Percentiles rank a stretch among this genome's conserved stretches.
Conservation (phyloP, 257 asterid species). For the Scutellaria galericulata region DNA sequence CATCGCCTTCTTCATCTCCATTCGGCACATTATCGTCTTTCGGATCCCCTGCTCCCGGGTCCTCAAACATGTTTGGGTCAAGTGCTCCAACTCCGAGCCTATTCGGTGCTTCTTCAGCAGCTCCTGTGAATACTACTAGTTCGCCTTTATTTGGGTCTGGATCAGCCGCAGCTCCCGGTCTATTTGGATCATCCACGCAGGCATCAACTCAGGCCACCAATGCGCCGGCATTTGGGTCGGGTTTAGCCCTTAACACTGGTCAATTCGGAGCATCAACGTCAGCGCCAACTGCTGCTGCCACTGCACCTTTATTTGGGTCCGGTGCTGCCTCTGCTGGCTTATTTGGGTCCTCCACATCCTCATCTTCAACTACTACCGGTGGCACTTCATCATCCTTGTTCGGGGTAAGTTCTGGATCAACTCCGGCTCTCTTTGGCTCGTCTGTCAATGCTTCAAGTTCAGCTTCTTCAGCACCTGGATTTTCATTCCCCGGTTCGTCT, state of each 20-base stretch:
- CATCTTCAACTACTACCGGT: constrained; percentile 33
- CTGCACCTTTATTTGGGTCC: constrained; percentile 36
- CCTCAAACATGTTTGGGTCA: constrained; percentile 46
- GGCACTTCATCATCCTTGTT: constrained; percentile 43
- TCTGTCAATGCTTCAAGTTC: constrained; percentile 34
- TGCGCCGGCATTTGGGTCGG: constrained; percentile 38
- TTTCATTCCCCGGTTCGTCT: constrained; percentile 35
- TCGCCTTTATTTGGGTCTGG: constrained; percentile 47
- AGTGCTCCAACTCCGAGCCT: constrained; percentile 47
- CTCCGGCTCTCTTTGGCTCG: constrained; percentile 38
- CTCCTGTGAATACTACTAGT: constrained; percentile 40
- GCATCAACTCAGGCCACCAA: constrained; percentile 28
- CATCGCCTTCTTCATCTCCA: constrained; percentile 47
- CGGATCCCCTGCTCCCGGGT: constrained; percentile 51
- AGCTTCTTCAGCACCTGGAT: constrained; percentile 29
- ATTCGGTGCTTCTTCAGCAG: constrained; percentile 49
- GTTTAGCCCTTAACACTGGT: constrained; percentile 3
- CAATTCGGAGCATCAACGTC: constrained; percentile 39
- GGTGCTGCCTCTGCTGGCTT: constrained; percentile 35
- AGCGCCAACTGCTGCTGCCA: constrained; percentile 29
- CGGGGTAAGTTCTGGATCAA: constrained; percentile 44
- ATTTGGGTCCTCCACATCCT: constrained; percentile 46
- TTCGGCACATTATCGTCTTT: constrained; percentile 42
- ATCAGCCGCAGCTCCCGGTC: constrained; percentile 29
- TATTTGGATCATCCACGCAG: constrained; percentile 37